Conservation (phyloP, 2,329 filamentous ascomycete species). For the Cryoendolithus antarcticus region DNA sequence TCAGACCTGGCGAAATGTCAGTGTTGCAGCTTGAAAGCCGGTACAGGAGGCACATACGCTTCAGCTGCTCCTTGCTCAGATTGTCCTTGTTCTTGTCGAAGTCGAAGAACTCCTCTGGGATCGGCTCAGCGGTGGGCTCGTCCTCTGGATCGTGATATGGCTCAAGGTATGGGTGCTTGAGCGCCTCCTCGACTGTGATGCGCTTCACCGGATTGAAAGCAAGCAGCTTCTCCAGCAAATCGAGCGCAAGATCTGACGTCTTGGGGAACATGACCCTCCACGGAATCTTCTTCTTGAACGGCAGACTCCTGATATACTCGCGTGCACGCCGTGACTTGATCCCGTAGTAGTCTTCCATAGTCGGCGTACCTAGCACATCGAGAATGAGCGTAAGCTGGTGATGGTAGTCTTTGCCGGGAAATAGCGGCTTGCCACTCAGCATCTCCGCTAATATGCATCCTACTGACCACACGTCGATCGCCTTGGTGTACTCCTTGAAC, state of each 20-base stretch:
- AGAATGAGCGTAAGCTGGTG: conserved; percentile 95
- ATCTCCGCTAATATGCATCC: conserved; percentile 97
- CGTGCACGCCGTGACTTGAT: conserved; percentile 96
- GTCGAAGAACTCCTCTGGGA: conserved; percentile 98
- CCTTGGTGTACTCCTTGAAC: conserved; percentile 99
- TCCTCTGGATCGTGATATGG: conserved; percentile 98
- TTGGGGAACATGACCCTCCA: conserved; percentile 96
- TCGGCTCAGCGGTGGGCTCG: conserved; percentile 89
- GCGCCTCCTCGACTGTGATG: conserved; percentile 91
- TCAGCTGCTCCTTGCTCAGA: conserved; percentile 94
- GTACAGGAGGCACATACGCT: conserved; percentile 52
- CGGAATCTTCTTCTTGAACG: conserved; percentile 99
- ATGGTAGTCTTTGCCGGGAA: conserved; percentile 98
- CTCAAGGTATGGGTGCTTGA: conserved; percentile 95
- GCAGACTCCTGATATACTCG: conserved; percentile 94
- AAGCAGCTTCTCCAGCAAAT: conserved; percentile 89
- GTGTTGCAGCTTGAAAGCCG: no score
- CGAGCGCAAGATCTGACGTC: conserved; percentile 91
- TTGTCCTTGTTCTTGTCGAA: conserved; percentile 99
- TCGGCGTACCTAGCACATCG: conserved; percentile 92
- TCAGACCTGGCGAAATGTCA: conserved; percentile 45
- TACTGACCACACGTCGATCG: conserved; percentile 98
- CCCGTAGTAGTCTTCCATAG: conserved; percentile 99
- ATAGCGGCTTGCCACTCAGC: conserved; percentile 94
- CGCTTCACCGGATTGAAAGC: conserved; percentile 98